Evolutionary conservation across 768 basidiomycete genomes (phyloP), one percentile per base, ranked within the genome.

Genomic region (Agaricus subrufescens): DNA sequence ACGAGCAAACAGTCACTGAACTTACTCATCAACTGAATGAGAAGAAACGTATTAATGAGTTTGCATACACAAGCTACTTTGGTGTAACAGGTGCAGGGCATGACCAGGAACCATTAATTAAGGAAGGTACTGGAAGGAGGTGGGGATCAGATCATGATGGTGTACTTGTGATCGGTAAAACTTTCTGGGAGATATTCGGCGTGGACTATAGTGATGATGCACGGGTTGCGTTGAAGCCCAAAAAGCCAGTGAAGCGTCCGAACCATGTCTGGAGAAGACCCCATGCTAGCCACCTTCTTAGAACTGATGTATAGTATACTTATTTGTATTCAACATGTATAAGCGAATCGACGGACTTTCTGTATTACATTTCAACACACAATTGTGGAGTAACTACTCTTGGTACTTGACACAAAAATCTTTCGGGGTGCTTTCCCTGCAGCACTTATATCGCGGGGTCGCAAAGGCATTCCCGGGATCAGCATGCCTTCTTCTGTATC

Each of bases 1-100:
- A 81, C 0, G 71, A 81, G 42, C 66, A 71, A 25, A 82, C 93
- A 50, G 75, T 88, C 38, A 64, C 70, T 23, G 74, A 69, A 51
- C 60, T 93, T 31, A 73, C 25, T 30, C 25, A 29, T 11, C 46
- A 48, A 31, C 46, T 27, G 9, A 29, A 91, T 34, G 71, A 77
- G 14, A 66, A 66, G n/a, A 81, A 89, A 1, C 62, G 11, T 3
- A 48, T 48, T 14, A 9, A 27, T 2, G 10, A 48, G 5, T 8
- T 31, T 15, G 30, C 46, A 31, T 27, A 31, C 29, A 15, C 12
- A 27, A n/a, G n/a, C 29, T 48, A 48, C 29, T 48, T 48, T 30
- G 46, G 46, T 12, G 7, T 10, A 29, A 48, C 8, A 29, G 46
- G 46, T 5, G 30, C 15, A 48, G 46, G n/a, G 3, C 3, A 7